A percentile compares a stretch with the other conserved stretches of the same genome.
These are phyloP conservation scores for Gypsophila paniculata DNA, from an alignment of 179 eudicot species.

Conservation along the genomic window DNA sequence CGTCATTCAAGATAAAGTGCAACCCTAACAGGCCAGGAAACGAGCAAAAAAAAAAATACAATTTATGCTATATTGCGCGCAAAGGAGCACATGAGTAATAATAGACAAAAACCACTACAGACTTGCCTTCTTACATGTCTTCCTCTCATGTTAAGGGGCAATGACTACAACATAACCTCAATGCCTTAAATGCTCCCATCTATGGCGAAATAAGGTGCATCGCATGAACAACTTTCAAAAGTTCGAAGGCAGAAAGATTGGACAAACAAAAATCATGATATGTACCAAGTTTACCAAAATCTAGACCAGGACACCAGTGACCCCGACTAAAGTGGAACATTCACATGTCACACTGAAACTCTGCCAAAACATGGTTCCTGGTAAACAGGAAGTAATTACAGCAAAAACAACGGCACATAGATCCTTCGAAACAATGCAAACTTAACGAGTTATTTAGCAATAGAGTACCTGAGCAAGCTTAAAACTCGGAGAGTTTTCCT, in stretches of 20 bases:
- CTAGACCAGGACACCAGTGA: background rate
- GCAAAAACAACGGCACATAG: background rate
- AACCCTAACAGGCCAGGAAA: background rate
- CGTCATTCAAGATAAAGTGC: background rate
- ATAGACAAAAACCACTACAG: background rate
- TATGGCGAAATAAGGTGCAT: background rate
- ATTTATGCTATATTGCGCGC: background rate
- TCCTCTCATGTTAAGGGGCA: too few species aligned
- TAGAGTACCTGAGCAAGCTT: conserved; percentile 81
- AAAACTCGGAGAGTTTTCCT: conserved; percentile 82
- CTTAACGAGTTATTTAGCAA: background rate
- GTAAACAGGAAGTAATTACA: background rate
- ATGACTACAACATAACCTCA: too few species aligned
- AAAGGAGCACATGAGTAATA: background rate
- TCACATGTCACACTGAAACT: background rate
- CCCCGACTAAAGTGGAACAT: background rate
- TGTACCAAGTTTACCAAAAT: background rate
- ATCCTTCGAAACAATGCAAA: conserved; percentile 7
- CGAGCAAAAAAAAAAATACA: background rate
- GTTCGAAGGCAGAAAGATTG: background rate
- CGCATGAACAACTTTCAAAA: background rate
- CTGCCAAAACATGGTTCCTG: background rate
- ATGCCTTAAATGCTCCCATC: too few species aligned
- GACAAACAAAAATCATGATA: background rate
- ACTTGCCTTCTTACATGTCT: too few species aligned